These are phyloP conservation scores for Hymenotorrendiella dingleyae DNA, from an alignment of 2,329 filamentous ascomycete species.

Conservation along the genomic window DNA sequence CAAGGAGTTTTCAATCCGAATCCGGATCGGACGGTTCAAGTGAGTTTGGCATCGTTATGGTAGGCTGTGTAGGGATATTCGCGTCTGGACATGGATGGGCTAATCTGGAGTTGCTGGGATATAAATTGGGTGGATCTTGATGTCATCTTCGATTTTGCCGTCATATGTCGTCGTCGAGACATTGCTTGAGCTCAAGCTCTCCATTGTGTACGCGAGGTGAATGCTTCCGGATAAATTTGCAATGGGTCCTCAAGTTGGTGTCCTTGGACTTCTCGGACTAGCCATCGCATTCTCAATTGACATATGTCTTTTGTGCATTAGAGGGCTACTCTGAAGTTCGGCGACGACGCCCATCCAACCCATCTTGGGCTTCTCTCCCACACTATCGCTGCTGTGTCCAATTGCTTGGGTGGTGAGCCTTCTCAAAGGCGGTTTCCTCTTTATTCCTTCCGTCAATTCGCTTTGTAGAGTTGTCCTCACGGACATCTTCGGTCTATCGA, in stretches of 20 bases:
- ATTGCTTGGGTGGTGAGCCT: slow-evolving; percentile 49
- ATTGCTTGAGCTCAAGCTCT: too few species aligned
- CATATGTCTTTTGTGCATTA: slow-evolving; percentile 56
- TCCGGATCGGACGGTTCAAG: too few species aligned
- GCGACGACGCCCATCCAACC: slow-evolving; percentile 60
- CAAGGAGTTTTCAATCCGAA: too few species aligned
- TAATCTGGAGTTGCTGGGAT: too few species aligned
- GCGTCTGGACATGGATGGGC: too few species aligned
- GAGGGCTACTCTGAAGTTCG: slow-evolving; percentile 55
- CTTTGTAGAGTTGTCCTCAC: slow-evolving; percentile 21
- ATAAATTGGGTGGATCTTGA: too few species aligned
- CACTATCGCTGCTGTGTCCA: slow-evolving; percentile 42
- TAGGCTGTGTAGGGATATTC: too few species aligned
- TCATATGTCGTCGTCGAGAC: too few species aligned
- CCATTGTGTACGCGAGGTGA: too few species aligned
- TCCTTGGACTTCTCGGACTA: slow-evolving; percentile 13
- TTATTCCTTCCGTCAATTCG: slow-evolving; percentile 24
- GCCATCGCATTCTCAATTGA: slow-evolving; percentile 55
- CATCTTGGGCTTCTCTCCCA: slow-evolving; percentile 41
- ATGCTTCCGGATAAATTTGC: too few species aligned
- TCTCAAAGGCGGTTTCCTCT: slow-evolving; percentile 38
- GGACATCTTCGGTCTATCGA: slow-evolving; percentile 15
- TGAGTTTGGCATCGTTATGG: too few species aligned
- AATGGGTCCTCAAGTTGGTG: not conserved
- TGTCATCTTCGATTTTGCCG: too few species aligned